Conservation (phyloP, 1,284 basidiomycete genomes). For the Rhodofomes roseus region DNA sequence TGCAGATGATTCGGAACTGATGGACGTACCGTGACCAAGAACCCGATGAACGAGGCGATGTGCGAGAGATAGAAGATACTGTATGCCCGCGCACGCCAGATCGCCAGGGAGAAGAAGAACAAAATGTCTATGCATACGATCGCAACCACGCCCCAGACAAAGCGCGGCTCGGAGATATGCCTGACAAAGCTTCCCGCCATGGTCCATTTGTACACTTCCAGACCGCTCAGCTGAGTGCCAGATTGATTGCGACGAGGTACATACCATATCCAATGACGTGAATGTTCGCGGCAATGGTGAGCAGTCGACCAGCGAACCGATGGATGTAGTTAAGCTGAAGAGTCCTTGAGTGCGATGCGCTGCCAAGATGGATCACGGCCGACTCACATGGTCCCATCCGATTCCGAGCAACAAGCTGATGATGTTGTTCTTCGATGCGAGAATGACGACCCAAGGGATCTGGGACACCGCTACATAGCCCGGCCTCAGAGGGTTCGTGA, state of each 20-base stretch:
- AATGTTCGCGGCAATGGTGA: slow-evolving; percentile 61
- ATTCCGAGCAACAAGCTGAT: slow-evolving; percentile 59
- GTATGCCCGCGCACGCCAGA: slow-evolving; percentile 50
- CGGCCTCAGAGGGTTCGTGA: slow-evolving; percentile 45
- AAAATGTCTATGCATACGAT: slow-evolving; percentile 52
- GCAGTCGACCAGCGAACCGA: slow-evolving; percentile 63
- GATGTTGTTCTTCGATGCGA: slow-evolving; percentile 74
- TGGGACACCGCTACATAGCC: slow-evolving; percentile 70
- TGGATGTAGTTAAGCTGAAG: slow-evolving; percentile 75
- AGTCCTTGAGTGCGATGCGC: neutral
- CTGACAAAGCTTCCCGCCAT: slow-evolving; percentile 37
- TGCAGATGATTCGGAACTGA: neutral
- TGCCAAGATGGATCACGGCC: neutral
- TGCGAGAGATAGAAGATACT: slow-evolving; percentile 54
- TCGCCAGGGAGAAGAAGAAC: slow-evolving; percentile 48
- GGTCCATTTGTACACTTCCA: slow-evolving; percentile 58
- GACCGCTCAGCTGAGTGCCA: neutral
- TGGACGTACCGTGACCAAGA: slow-evolving; percentile 41
- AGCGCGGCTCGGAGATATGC: slow-evolving; percentile 30
- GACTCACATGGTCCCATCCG: slow-evolving; percentile 52
- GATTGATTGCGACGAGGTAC: slow-evolving; percentile 21
- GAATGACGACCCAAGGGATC: slow-evolving; percentile 64
- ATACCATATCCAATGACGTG: slow-evolving; percentile 61
- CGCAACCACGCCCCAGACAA: slow-evolving; percentile 48
- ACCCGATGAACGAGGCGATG: slow-evolving; percentile 37